These are phyloP conservation scores for Coemansia sp. DNA, from an alignment of 192 early-diverging fungal species.

Conservation along the genomic window DNA sequence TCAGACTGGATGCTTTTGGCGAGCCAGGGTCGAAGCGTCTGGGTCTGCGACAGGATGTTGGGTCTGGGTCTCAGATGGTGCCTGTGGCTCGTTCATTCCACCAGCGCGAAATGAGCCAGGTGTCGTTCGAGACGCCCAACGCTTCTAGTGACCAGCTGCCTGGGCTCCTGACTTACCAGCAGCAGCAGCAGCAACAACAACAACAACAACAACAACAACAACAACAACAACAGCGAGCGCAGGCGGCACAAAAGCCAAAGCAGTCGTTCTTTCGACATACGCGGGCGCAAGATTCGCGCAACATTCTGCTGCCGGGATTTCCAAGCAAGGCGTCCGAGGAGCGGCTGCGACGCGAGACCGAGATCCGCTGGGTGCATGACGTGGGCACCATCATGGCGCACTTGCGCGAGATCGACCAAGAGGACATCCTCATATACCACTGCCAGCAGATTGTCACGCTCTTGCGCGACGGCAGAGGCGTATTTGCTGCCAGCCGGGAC, in stretches of 20 bases:
- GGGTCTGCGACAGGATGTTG: constrained; percentile 34
- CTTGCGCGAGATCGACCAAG: constrained; percentile 27
- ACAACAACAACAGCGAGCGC: constrained; percentile 11
- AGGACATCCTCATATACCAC: constrained; percentile 31
- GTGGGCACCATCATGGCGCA: constrained; percentile 32
- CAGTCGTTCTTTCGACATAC: not conserved
- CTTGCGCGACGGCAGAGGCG: constrained; percentile 46
- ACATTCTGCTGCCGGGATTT: constrained; percentile 30
- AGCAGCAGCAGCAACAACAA: too few species aligned
- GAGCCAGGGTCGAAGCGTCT: constrained; percentile 31
- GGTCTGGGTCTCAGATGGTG: constrained; percentile 8
- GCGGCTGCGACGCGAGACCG: constrained; percentile 48
- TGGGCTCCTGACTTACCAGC: constrained; percentile 2
- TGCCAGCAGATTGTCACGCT: constrained; percentile 44
- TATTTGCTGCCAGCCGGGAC: constrained; percentile 44
- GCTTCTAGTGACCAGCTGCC: constrained; percentile 29
- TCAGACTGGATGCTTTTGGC: constrained; percentile 28
- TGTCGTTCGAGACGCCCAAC: constrained; percentile 15
- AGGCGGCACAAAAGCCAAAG: constrained; percentile 4
- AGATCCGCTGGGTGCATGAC: constrained; percentile 50
- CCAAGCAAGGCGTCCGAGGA: constrained; percentile 44
- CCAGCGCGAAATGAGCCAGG: constrained; percentile 22
- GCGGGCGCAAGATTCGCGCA: constrained; percentile 18
- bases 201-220: too few species aligned
- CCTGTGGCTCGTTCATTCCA: not conserved